Evolutionary conservation across 352 stramenopile genomes (phyloP), one percentile per base, ranked within the genome.

Genomic region (Aphanomyces stellatus): DNA sequence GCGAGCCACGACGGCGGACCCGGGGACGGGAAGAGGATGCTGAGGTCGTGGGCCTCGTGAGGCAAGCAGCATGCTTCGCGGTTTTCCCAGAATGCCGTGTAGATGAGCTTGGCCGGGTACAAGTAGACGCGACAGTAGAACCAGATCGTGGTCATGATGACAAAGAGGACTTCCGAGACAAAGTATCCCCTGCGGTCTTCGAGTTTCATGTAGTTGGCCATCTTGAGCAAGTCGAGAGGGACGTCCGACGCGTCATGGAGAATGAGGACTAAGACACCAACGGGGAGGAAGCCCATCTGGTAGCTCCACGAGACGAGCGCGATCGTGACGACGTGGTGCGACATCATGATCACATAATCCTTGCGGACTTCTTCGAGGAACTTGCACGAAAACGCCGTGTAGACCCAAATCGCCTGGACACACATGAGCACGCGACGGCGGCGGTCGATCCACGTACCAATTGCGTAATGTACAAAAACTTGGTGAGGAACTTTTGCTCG

Each of bases 331-430:
- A 92, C 79, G 69, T 95, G 87, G 73, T 95, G 87, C 2, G 85
- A 85, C 86, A 96, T 95, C 86, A 96, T 96, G 27, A 93, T 85
- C 49, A 93, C 69, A 73, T 94, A 93, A 61, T 96, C 87, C 73
- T 93, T 93, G 53, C 85, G 83, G 53, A 91, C 86, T 68, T 92
- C 85, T 69, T 96, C 87, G 30, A 96, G 65, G 66, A 90, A 96
- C 63, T 93, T 91, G 72, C 85, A 94, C 65, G 82, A 92, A 63
- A 96, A 96, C 27, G 83, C 87, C 22, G 85, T 93, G 74, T 91
- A 94, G 65, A 94, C 90, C 81, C 83, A 96, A 66, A 96, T 92
- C 17, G 83, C 85, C 85, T 93, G 51, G 35, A 30, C 28, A 49
- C 11, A 65, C 22, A 37, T 46, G 37, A 10, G 8, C 42, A 51